Evolutionary conservation across 352 stramenopile species (phyloP), one percentile per base, ranked within the genome.

Genomic region (Globisporangium echinulatum): DNA sequence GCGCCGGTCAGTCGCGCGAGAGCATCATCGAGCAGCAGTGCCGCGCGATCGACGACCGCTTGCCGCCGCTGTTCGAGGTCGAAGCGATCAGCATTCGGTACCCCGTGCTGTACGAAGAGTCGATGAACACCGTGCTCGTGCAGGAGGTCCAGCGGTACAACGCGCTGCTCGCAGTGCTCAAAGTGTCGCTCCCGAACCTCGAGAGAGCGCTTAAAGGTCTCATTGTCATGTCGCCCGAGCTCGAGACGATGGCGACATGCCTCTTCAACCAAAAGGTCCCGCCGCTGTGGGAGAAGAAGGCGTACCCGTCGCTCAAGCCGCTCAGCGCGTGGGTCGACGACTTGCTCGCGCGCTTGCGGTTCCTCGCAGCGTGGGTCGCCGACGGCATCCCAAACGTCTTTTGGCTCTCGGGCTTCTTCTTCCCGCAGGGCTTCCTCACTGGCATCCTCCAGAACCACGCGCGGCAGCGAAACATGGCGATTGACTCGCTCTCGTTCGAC

Each of bases 381-480:
- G 14, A 54, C 15, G 61, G 61, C 46, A 67, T 83, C 75, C 58
- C 87, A 66, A 49, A 71, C 67, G 33, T 70, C 69, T 63, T 71
- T 60, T 98, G 94, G 94, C 55, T 98, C 19, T 87, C 85, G 39
- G 90, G 89, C 1, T 97, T 98, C 65, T 98, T 98, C 76, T 98
- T 98, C 64, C 94, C 94, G 3, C 94, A 98, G 58, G 92, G 90
- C 1, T 84, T 84, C 57, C 70, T 90, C 59, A 91, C 82, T 2
- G 77, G 72, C 7, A 77, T 68, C 52, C 58, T 86, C 36, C 82
- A 91, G 58, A 91, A 91, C 62, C 79, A 82, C 59, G 82, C 81
- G 25, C 67, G 82, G 14, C 68, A 82, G 52, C 74, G 83, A 40
- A 72, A 76, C 19, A 62, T 94, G 15, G 85, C 88, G 2, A 96